Base-by-base conservation (phyloP, 805 yeast genomes). In the Lachancea lanzarotensis region DNA sequence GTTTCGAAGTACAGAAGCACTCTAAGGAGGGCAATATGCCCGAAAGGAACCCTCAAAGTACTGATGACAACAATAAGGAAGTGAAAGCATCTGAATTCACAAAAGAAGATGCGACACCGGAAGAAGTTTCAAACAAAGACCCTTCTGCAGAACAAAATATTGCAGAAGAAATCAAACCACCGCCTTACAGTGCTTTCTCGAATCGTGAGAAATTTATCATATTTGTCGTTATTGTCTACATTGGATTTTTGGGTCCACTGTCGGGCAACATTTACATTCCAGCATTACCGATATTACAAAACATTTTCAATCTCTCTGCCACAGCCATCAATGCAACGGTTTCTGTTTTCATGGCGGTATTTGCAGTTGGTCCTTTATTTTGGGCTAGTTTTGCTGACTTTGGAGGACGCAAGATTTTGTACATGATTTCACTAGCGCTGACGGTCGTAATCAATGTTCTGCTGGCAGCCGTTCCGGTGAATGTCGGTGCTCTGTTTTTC, bases 401-500 rank as follows among this genome's bases (percentile, higher is more conserved):
- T 46, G 76, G 77, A 38, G 82, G 82, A 0, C 72, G 95, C 49
- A 71, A 95, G 47, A 81, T 87, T 0, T 69, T 83, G 0, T 75
- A 82, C 38, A 46, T 85, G 16, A 53, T 69, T 4, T 83, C 93
- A 13, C 60, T 84, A 29, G 13, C 69, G 0, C 64, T 82, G 13
- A 84, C 76, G 52, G 60, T 80, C n/a, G 72, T 72, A 1, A 77
- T 84, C 1, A 82, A 84, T 59, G 62, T 86, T 20, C 80, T 83
- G 1, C 59, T 89, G 13, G 83, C 95, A 0, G 68, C 67, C 60
- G 50, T 70, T 69, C 53, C 95, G 0, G 69, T 81, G 4, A 84
- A 84, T 30, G 79, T 82, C 26, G 82, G 82, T 0, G 83, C 91
- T 0, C 70, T 86, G 1, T 75, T 82, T 30, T 74, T 88, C 3